phyloP scores from a whole-genome alignment of 2,329 filamentous ascomycete species.

The Penicillium oxalicum region DNA sequence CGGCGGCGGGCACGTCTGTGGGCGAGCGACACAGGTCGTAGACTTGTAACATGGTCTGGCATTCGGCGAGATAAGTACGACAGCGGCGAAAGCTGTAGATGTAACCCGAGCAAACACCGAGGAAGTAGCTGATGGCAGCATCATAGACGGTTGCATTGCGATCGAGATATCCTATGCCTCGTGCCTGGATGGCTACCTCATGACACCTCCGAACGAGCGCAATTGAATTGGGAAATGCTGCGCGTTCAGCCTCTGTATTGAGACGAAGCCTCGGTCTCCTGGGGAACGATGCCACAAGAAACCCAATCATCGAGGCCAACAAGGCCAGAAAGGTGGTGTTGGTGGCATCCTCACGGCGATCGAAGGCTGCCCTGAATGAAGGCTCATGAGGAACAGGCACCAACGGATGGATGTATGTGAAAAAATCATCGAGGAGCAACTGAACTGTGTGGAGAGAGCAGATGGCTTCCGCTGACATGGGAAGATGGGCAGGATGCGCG shows the following conservation, averaged over 20 bases:
- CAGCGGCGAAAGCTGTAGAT: slow-evolving; percentile 35
- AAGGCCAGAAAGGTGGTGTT: slow-evolving; percentile 41
- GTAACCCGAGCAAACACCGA: slow-evolving; percentile 38
- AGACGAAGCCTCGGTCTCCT: slow-evolving; percentile 39
- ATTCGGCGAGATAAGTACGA: slow-evolving; percentile 41
- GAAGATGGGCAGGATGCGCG: slow-evolving; percentile 34
- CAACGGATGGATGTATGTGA: slow-evolving; percentile 45
- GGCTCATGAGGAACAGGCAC: slow-evolving; percentile 44
- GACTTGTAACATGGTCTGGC: slow-evolving; percentile 38
- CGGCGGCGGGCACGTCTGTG: not conserved
- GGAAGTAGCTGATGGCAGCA: slow-evolving; percentile 41
- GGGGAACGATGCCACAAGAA: slow-evolving; percentile 42
- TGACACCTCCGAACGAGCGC: slow-evolving; percentile 40
- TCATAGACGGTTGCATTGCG: slow-evolving; percentile 40
- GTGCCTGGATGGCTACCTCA: slow-evolving; percentile 39
- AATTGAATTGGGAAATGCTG: slow-evolving; percentile 39
- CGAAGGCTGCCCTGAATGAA: slow-evolving; percentile 41
- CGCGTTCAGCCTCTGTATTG: slow-evolving; percentile 32
- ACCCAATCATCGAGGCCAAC: slow-evolving; percentile 42
- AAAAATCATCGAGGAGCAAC: slow-evolving; percentile 43
- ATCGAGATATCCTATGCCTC: slow-evolving; percentile 41
- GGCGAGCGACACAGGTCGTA: slow-evolving; percentile 33
- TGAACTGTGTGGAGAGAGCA: slow-evolving; percentile 38
- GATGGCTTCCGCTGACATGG: slow-evolving; percentile 47
- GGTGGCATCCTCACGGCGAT: slow-evolving; percentile 38